A percentile compares a stretch with the other conserved stretches of the same genome.
phyloP scores from a whole-genome alignment of 345 rosid species.

The Moricandia moricandioides region DNA sequence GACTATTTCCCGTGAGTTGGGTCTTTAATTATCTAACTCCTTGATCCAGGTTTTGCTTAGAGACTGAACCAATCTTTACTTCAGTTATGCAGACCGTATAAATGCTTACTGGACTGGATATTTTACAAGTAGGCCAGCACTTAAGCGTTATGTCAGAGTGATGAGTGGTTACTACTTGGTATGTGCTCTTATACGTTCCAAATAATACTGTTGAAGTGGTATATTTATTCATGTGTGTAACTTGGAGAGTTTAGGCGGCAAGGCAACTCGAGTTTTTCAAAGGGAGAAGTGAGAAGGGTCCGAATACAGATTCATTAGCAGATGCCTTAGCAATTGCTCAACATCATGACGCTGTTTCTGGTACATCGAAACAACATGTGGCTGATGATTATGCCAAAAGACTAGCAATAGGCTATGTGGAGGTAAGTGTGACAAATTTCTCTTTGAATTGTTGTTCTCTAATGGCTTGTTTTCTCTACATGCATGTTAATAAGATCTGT shows the following conservation, averaged over 20 bases:
- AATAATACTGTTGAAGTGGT: neutral
- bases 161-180: slow-evolving; percentile 97
- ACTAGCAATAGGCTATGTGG: slow-evolving; percentile 73
- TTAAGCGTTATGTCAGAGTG: slow-evolving; percentile 83
- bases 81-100: slow-evolving; percentile 91
- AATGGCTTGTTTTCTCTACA: neutral
- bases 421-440: slow-evolving; percentile 45
- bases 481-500: slow-evolving; percentile 1
- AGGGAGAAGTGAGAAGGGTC: slow-evolving; percentile 65
- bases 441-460: slow-evolving; percentile 10
- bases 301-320: slow-evolving; percentile 74
- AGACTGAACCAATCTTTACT: slow-evolving; percentile 29
- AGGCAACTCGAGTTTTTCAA: slow-evolving; percentile 85
- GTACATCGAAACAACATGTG: slow-evolving; percentile 91
- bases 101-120: slow-evolving; percentile 99
- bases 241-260: slow-evolving; percentile 61
- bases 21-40: neutral
- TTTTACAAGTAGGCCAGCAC: slow-evolving; percentile 86
- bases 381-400: slow-evolving; percentile 91
- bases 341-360: slow-evolving; percentile 95
- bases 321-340: slow-evolving; percentile 95
- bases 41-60: slow-evolving; percentile 13
- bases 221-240: slow-evolving; percentile 16
- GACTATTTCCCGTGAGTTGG: slow-evolving; percentile 94
- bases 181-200: slow-evolving; percentile 21